Conservation (phyloP, 2,329 filamentous ascomycete genomes). For the Diaporthe sp. region DNA sequence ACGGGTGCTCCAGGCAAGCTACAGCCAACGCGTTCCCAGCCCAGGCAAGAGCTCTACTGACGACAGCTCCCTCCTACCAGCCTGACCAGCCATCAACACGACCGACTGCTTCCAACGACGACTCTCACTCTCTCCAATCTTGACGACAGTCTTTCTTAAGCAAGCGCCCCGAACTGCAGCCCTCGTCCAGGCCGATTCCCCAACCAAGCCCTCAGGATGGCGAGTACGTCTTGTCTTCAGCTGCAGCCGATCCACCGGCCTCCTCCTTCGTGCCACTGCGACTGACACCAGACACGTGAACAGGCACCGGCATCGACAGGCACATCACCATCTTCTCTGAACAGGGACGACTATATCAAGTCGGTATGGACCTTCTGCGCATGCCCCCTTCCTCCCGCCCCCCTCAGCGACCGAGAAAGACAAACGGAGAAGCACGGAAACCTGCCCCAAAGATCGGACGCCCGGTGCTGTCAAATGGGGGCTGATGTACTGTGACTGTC, state of each 20-base stretch:
- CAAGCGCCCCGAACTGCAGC: not conserved
- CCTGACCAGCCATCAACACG: constrained; percentile 8
- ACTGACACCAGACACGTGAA: constrained; percentile 42
- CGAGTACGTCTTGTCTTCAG: constrained; percentile 52
- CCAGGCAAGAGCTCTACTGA: constrained; percentile 39
- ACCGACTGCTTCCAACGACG: constrained; percentile 34
- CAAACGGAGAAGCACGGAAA: constrained; percentile 30
- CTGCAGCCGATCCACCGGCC: constrained; percentile 29
- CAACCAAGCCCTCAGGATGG: constrained; percentile 56
- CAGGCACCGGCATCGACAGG: constrained; percentile 93
- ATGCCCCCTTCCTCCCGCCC: not conserved
- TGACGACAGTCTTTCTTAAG: not conserved
- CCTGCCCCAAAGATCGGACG: not conserved
- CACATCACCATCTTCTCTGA: constrained; percentile 99
- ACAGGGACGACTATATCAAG: constrained; percentile 98
- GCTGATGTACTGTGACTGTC: constrained; percentile 31
- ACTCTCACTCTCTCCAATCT: constrained; percentile 9
- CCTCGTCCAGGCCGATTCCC: not conserved
- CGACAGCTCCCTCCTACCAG: constrained; percentile 32
- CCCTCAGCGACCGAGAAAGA: not conserved
- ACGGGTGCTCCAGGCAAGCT: constrained; percentile 56
- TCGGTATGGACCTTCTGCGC: constrained; percentile 74
- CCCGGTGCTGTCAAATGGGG: not conserved
- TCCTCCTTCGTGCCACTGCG: constrained; percentile 6
- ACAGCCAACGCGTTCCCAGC: constrained; percentile 53